These are phyloP conservation scores for Solanum virginianum DNA, from an alignment of 257 asterid genomes.

Conservation along the genomic window DNA sequence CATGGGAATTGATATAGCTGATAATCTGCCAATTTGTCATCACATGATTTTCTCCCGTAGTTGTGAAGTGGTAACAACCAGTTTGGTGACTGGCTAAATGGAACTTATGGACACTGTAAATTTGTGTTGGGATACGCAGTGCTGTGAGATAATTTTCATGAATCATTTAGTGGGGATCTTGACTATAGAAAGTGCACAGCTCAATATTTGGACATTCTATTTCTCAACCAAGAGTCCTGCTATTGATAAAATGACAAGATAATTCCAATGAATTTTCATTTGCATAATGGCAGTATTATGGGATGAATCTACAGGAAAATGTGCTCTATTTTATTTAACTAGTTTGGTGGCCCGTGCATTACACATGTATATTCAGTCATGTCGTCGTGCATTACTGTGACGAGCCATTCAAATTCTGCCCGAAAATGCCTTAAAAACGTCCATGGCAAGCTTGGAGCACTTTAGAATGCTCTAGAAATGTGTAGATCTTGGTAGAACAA, in stretches of 20 bases:
- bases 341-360: no score
- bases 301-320: not conserved
- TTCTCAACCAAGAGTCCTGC: not conserved
- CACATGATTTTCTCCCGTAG: not conserved
- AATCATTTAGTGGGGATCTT: not conserved
- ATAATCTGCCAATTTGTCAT: not conserved
- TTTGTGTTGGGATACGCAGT: not conserved
- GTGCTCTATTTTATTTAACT: not conserved
- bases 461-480: no score
- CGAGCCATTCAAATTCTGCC: no score
- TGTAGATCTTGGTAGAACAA: no score
- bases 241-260: not conserved
- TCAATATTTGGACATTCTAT: not conserved
- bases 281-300: not conserved
- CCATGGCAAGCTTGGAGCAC: no score
- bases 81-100: not conserved
- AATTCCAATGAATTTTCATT: not conserved
- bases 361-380: no score
- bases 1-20: not conserved
- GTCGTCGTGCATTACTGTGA: no score
- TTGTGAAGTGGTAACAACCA: not conserved
- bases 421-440: no score
- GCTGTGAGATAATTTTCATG: not conserved
- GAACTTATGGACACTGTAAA: not conserved
- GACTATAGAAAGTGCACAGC: not conserved